Percentiles rank a stretch among this genome's conserved stretches.
phyloP scores from a whole-genome alignment of 768 basidiomycete species.

The Calvatia gigantea region DNA sequence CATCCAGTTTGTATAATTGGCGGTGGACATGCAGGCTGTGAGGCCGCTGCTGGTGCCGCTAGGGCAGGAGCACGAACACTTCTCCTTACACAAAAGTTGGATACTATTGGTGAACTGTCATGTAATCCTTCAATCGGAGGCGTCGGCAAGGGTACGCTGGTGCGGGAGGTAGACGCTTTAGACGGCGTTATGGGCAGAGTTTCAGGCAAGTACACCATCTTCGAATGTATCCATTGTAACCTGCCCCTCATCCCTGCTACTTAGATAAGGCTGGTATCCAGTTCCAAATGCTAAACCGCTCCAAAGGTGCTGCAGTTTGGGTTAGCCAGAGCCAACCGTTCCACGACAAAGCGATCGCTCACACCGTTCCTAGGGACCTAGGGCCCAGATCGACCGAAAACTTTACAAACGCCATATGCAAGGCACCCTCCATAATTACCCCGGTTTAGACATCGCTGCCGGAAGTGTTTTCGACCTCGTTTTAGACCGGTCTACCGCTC shows the following conservation, averaged over 20 bases:
- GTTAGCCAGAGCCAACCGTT: slow-evolving; percentile 36
- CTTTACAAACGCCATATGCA: slow-evolving; percentile 87
- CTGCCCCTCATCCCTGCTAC: background rate
- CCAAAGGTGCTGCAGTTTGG: slow-evolving; percentile 89
- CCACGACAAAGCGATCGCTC: background rate
- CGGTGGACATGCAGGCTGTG: slow-evolving; percentile 91
- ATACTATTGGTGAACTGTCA: slow-evolving; percentile 79
- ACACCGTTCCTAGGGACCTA: slow-evolving; percentile 61
- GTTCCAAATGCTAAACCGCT: slow-evolving; percentile 81
- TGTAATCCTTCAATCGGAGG: slow-evolving; percentile 94
- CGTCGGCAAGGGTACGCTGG: slow-evolving; percentile 87
- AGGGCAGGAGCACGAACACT: slow-evolving; percentile 79
- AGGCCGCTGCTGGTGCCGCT: slow-evolving; percentile 85
- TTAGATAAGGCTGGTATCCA: slow-evolving; percentile 86
- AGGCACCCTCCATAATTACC: slow-evolving; percentile 56
- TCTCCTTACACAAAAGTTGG: slow-evolving; percentile 76
- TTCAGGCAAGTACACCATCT: slow-evolving; percentile 51
- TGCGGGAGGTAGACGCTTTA: slow-evolving; percentile 88
- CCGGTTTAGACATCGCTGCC: slow-evolving; percentile 64
- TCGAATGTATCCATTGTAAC: background rate
- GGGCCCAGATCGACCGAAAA: slow-evolving; percentile 85
- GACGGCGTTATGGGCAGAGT: slow-evolving; percentile 84
- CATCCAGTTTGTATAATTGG: slow-evolving; percentile 82
- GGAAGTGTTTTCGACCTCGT: slow-evolving; percentile 80
- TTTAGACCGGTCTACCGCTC: slow-evolving; percentile 45